Evolutionary conservation across 2,329 filamentous ascomycete species (phyloP).

Genomic region (Colletotrichum sojae): DNA sequence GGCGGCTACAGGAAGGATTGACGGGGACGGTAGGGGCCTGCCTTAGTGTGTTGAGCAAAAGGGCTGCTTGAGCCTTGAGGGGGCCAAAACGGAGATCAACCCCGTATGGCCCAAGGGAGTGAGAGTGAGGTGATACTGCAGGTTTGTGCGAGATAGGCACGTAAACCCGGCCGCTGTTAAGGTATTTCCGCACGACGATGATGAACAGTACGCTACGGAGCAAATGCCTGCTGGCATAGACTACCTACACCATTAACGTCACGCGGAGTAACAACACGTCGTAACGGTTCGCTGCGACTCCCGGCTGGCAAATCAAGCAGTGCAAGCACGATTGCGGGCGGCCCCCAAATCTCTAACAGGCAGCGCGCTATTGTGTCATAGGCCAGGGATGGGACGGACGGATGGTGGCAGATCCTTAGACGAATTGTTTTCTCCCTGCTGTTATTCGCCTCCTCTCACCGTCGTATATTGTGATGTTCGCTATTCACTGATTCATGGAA

Average conservation of each 20-base stretch:
- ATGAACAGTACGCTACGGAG: background rate
- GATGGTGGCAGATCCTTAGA: constrained; percentile 31
- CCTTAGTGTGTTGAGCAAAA: background rate
- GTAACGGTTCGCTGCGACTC: constrained; percentile 2
- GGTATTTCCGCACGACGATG: no score
- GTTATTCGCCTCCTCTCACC: background rate
- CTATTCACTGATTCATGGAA: constrained; percentile 8
- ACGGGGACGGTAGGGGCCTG: constrained; percentile 7
- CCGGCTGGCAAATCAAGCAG: constrained; percentile 37
- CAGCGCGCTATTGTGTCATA: constrained; percentile 34
- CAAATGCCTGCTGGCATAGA: no score
- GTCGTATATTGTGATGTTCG: constrained; percentile 22
- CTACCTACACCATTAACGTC: background rate
- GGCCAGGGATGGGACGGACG: constrained; percentile 31
- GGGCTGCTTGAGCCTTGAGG: constrained; percentile 12
- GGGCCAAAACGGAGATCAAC: constrained; percentile 30
- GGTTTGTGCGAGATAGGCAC: constrained; percentile 3
- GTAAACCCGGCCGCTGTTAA: background rate
- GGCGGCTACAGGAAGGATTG: constrained; percentile 1
- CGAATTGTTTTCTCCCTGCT: constrained; percentile 23
- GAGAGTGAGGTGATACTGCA: background rate
- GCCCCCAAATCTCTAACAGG: constrained; percentile 30
- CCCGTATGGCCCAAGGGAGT: background rate
- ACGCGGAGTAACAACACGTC: background rate
- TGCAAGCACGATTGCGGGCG: constrained; percentile 12